Conservation (phyloP, 495 filamentous ascomycete genomes). For the Annulohypoxylon nitens region DNA sequence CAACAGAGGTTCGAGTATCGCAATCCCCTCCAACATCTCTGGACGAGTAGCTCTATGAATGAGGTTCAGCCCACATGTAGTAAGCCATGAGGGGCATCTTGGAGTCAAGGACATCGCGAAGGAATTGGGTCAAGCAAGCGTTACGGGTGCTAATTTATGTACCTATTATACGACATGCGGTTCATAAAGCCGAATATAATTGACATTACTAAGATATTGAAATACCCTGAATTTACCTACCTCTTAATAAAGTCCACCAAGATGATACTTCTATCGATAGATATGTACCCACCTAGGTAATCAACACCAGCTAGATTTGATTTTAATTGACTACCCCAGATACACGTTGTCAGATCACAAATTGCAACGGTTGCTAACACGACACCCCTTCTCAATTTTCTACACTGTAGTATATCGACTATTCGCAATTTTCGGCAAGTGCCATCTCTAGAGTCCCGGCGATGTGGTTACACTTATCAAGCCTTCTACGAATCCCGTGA, state of each 20-base stretch:
- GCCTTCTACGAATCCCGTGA: no score
- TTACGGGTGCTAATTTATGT: background rate
- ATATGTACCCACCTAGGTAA: background rate
- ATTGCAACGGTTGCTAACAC: no score
- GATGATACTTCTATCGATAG: no score
- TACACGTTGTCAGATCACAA: background rate
- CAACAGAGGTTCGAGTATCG: conserved; percentile 11
- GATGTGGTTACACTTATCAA: background rate
- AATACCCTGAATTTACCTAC: no score
- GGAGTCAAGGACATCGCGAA: background rate
- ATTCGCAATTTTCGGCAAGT: background rate
- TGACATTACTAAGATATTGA: background rate
- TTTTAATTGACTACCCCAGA: background rate
- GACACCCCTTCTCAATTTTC: no score
- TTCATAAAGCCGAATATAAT: background rate
- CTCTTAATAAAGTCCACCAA: no score
- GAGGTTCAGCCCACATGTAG: conserved; percentile 15
- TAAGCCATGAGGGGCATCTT: background rate
- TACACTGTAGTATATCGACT: background rate
- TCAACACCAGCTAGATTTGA: background rate
- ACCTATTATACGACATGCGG: background rate
- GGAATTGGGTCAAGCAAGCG: background rate
- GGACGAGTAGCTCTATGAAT: background rate
- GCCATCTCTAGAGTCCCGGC: background rate
- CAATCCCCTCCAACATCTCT: conserved; percentile 17